A percentile compares a stretch with the other conserved stretches of the same genome.
Evolutionary conservation across 1,284 basidiomycete genomes (phyloP).

Genomic region (Bondarzewia mesenterica): DNA sequence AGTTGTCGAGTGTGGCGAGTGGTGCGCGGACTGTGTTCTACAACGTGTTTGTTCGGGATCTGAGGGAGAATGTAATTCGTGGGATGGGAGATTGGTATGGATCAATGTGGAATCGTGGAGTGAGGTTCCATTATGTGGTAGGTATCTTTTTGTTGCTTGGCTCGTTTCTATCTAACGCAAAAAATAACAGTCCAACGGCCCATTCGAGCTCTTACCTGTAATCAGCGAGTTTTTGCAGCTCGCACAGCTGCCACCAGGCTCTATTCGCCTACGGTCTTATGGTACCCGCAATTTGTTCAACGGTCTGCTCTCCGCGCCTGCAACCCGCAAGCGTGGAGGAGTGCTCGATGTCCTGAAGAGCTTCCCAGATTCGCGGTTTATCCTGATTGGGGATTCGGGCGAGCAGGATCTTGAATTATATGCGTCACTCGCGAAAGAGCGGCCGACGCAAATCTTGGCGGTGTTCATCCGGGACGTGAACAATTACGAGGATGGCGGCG

Average conservation of each 20-base stretch:
- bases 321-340: constrained; percentile 73
- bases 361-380: constrained; percentile 68
- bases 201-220: constrained; percentile 78
- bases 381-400: constrained; percentile 82
- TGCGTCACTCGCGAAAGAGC: constrained; percentile 57
- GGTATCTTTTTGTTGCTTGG: constrained; percentile 25
- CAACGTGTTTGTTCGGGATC: constrained; percentile 72
- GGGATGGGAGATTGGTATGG: constrained; percentile 85
- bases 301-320: constrained; percentile 65
- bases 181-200: constrained; percentile 83
- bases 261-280: constrained; percentile 72
- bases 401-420: constrained; percentile 89
- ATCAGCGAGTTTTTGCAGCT: constrained; percentile 72
- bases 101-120: constrained; percentile 58
- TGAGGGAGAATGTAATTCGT: constrained; percentile 71
- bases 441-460: constrained; percentile 57
- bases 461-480: constrained; percentile 76
- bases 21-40: constrained; percentile 73
- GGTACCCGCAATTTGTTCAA: constrained; percentile 75
- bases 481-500: constrained; percentile 20
- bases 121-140: constrained; percentile 82
- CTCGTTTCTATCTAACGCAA: background rate
- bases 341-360: constrained; percentile 72
- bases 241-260: constrained; percentile 59
- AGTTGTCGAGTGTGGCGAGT: constrained; percentile 62